Percentiles rank a stretch among this genome's conserved stretches.
phyloP scores from a whole-genome alignment of 2,329 filamentous ascomycete genomes.

The Mycocentrospora acerina region DNA sequence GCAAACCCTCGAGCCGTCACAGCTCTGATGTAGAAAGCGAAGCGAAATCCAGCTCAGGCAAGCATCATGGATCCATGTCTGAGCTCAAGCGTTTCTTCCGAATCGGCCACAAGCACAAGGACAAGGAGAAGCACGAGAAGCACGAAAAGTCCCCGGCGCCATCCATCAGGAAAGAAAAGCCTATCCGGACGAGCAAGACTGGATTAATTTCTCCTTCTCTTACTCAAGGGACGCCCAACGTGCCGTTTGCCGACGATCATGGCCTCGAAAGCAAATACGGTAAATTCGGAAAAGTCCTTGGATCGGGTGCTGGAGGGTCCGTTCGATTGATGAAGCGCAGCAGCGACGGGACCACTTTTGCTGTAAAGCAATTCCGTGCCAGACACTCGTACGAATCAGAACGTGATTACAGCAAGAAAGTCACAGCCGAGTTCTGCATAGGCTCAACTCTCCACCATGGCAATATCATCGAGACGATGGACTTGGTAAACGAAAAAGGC shows the following conservation, averaged over 20 bases:
- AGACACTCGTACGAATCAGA: slow-evolving; percentile 91
- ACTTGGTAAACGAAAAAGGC: slow-evolving; percentile 90
- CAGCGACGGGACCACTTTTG: slow-evolving; percentile 90
- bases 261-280: slow-evolving; percentile 89
- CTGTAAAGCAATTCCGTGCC: slow-evolving; percentile 94
- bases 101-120: slow-evolving; percentile 64
- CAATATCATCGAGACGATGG: slow-evolving; percentile 96
- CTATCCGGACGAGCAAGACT: slow-evolving; percentile 48
- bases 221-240: slow-evolving; percentile 39
- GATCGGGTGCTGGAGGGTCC: slow-evolving; percentile 90
- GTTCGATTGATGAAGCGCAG: slow-evolving; percentile 92
- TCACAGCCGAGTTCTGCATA: slow-evolving; percentile 97
- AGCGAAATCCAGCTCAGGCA: slow-evolving; percentile 22
- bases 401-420: slow-evolving; percentile 95
- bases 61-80: slow-evolving; percentile 71
- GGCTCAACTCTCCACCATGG: slow-evolving; percentile 95
- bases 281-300: slow-evolving; percentile 90
- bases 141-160: slow-evolving; percentile 63
- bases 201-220: slow-evolving; percentile 43
- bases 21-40: slow-evolving; percentile 44
- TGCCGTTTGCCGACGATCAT: slow-evolving; percentile 94
- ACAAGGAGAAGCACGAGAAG: slow-evolving; percentile 49
- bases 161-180: slow-evolving; percentile 55
- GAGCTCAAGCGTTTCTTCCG: slow-evolving; percentile 97
- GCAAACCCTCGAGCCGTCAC: slow-evolving; percentile 52